Percentiles rank a stretch among this genome's conserved stretches.
Conservation (phyloP, 2,329 filamentous ascomycete species). For the Paramyrothecium sp. region DNA sequence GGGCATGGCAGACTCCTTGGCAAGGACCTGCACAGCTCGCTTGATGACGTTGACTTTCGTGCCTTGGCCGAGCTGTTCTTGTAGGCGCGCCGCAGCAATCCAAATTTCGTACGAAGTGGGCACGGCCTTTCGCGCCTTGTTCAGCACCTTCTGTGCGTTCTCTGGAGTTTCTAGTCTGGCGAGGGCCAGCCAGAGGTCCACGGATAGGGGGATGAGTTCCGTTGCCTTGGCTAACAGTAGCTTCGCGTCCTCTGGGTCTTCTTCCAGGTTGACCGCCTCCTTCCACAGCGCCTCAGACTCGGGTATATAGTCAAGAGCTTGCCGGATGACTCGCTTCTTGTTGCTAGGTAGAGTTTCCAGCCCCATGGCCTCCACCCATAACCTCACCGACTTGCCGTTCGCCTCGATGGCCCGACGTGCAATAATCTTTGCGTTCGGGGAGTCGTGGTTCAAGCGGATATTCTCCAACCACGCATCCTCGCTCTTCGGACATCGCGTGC, state of each 20-base stretch:
- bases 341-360: slow-evolving; percentile 78
- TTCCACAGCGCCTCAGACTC: slow-evolving; percentile 98
- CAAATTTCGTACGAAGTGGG: slow-evolving; percentile 94
- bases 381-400: slow-evolving; percentile 80
- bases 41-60: slow-evolving; percentile 90
- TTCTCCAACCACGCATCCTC: slow-evolving; percentile 97
- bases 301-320: slow-evolving; percentile 88
- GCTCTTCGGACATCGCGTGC: slow-evolving; percentile 86
- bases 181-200: slow-evolving; percentile 93
- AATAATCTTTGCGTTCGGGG: slow-evolving; percentile 92
- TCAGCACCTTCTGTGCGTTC: slow-evolving; percentile 92
- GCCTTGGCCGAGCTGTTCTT: slow-evolving; percentile 81
- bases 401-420: slow-evolving; percentile 90
- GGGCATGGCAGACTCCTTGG: slow-evolving; percentile 91
- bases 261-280: slow-evolving; percentile 91
- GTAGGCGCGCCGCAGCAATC: slow-evolving; percentile 88
- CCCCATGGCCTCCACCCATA: slow-evolving; percentile 96
- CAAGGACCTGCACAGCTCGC: slow-evolving; percentile 83
- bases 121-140: slow-evolving; percentile 89
- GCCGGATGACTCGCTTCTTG: slow-evolving; percentile 89
- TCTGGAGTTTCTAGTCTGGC: slow-evolving; percentile 86
- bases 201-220: slow-evolving; percentile 88
- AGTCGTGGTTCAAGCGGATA: slow-evolving; percentile 81
- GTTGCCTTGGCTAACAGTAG: slow-evolving; percentile 91
- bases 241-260: slow-evolving; percentile 82